Evolutionary conservation across 306 rosid species (phyloP), one percentile per base, ranked within the genome.

Genomic region (Notholithocarpus densiflorus): DNA sequence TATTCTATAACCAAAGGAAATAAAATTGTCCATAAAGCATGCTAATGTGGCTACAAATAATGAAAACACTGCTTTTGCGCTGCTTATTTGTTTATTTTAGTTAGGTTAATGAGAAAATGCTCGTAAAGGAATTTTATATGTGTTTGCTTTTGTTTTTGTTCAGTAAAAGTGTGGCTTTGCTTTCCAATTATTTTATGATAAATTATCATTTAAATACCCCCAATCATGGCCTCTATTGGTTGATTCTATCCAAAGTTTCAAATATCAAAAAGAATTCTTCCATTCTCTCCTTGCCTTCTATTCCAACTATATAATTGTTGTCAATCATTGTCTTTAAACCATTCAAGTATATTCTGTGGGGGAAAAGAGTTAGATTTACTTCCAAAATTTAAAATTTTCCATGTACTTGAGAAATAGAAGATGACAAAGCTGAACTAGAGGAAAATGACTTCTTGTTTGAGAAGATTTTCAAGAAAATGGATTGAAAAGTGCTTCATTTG

Each of bases 1-100:
- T 18, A 23, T n/a, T 15, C 13, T 21, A 18, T 54, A 37, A 21
- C 21, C 57, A 66, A 40, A 53, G 84, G 72, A 29, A 82, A 68
- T 60, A 59, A 71, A 61, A 21, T 60, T 82, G 87, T 65, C 73
- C 80, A 75, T 65, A 85, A 76, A 81, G 79, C 60, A 78, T 70
- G 71, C 51, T 29, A 51, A 59, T 27, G 86, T 75, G 87, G 82
- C 57, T 81, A n/a, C 60, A 73, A 60, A 84, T 81, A 55, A 34
- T 37, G 65, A 19, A 68, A 78, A 71, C 73, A n/a, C 45, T 66
- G 75, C 83, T 86, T 82, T 79, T 76, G 71, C 72, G 72, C 31
- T 71, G 60, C 75, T 56, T 77, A 68, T 17, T 75, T 73, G 9
- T 20, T 56, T 31, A 60, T 79, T 37, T 60, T 53, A 31, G 45